These are phyloP conservation scores for Berkeleyomyces basicola DNA, from an alignment of 2,329 filamentous ascomycete species.

Conservation along the genomic window DNA sequence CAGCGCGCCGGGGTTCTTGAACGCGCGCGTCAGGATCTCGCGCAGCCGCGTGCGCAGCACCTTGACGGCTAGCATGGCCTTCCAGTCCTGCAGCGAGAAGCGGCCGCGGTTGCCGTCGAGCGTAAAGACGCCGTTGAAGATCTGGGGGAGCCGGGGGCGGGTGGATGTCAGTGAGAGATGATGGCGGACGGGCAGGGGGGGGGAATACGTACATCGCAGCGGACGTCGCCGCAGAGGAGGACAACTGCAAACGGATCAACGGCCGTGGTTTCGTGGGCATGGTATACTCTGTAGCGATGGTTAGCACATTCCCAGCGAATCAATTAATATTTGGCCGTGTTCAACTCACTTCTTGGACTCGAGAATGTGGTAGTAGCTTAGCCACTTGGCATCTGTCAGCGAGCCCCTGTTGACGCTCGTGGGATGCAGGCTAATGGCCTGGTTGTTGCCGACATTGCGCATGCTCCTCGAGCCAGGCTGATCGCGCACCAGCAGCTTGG, in stretches of 20 bases:
- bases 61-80: constrained; percentile 78
- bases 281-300: constrained; percentile 44
- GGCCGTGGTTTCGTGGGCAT: constrained; percentile 75
- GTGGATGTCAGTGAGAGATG: constrained; percentile 4
- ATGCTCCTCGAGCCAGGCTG: constrained; percentile 54
- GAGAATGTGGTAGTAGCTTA: constrained; percentile 97
- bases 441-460: constrained; percentile 85
- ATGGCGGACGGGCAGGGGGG: neutral
- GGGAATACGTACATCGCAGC: constrained; percentile 50
- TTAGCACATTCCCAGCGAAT: neutral
- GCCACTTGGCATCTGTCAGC: constrained; percentile 49
- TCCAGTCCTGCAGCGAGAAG: constrained; percentile 78
- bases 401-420: constrained; percentile 72
- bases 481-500: constrained; percentile 73
- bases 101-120: constrained; percentile 76
- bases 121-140: constrained; percentile 74
- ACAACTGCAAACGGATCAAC: constrained; percentile 70
- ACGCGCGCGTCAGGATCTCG: constrained; percentile 55
- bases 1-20: constrained; percentile 49
- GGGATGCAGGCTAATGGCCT: constrained; percentile 72
- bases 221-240: constrained; percentile 73
- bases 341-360: constrained; percentile 58
- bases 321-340: neutral
- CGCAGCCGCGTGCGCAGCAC: constrained; percentile 54
- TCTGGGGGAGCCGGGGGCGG: constrained; percentile 27